These are phyloP conservation scores for Solanum medicagineum DNA, from an alignment of 257 asterid genomes.

Conservation along the genomic window DNA sequence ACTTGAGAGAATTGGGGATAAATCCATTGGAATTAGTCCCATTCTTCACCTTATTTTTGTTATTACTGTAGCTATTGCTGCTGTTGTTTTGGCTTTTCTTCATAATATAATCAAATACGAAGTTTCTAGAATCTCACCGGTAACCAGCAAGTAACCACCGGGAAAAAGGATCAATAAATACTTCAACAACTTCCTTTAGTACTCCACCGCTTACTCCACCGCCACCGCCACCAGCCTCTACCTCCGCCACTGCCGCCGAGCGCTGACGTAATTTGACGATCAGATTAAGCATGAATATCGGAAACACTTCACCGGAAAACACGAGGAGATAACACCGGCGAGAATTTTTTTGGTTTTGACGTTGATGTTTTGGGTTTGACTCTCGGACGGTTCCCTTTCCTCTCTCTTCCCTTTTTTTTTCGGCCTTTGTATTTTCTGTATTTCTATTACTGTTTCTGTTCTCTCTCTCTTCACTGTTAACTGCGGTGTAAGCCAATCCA, in stretches of 20 bases:
- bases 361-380: slow-evolving; percentile 22
- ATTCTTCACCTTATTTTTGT: slow-evolving; percentile 11
- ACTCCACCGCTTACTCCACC: slow-evolving; percentile 3
- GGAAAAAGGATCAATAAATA: not conserved
- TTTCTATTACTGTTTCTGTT: not conserved
- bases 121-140: not conserved
- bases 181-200: not conserved
- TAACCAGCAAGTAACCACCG: slow-evolving; percentile 4
- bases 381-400: slow-evolving; percentile 16
- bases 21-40: slow-evolving; percentile 20
- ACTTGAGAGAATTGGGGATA: slow-evolving; percentile 35
- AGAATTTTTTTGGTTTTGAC: not conserved
- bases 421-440: not conserved
- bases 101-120: slow-evolving; percentile 21
- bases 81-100: slow-evolving; percentile 24
- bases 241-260: slow-evolving; percentile 12
- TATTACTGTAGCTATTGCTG: not conserved
- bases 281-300: slow-evolving; percentile 19
- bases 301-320: not conserved
- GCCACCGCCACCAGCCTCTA: not conserved
- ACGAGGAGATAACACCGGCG: slow-evolving; percentile 4
- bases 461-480: slow-evolving; percentile 2
- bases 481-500: slow-evolving; percentile 8
- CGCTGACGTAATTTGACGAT: slow-evolving; percentile 13
- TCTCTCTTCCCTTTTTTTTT: not conserved